Conservation (phyloP, 371 early-diverging fungal species). For the Circinella minor region DNA sequence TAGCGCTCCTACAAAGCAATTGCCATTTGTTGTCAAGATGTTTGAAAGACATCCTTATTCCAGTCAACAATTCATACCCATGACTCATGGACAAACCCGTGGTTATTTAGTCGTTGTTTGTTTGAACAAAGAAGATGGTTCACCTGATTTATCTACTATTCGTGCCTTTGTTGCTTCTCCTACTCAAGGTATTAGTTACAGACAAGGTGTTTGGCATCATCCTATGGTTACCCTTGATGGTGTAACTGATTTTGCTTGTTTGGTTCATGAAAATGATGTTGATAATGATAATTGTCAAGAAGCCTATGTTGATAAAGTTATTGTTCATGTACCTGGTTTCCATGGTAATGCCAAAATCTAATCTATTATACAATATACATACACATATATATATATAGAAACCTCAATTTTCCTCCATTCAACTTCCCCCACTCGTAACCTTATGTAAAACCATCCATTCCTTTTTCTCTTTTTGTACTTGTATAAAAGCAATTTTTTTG, state of each 20-base stretch:
- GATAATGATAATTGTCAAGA: slow-evolving; percentile 74
- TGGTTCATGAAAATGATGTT: slow-evolving; percentile 76
- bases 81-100: slow-evolving; percentile 60
- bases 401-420: too few relatives aligned
- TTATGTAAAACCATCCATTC: too few relatives aligned
- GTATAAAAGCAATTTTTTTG: too few relatives aligned
- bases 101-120: slow-evolving; percentile 84
- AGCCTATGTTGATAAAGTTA: slow-evolving; percentile 31
- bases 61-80: slow-evolving; percentile 88
- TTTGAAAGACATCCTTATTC: slow-evolving; percentile 89
- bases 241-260: slow-evolving; percentile 63
- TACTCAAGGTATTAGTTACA: slow-evolving; percentile 85
- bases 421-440: too few relatives aligned
- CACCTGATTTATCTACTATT: slow-evolving; percentile 76
- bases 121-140: slow-evolving; percentile 64
- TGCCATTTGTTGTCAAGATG: slow-evolving; percentile 68
- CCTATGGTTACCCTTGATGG: slow-evolving; percentile 81
- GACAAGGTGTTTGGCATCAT: slow-evolving; percentile 87
- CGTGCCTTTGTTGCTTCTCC: slow-evolving; percentile 76
- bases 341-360: slow-evolving; percentile 3
- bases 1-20: slow-evolving; percentile 54
- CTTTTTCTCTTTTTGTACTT: too few relatives aligned
- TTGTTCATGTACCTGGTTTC: slow-evolving; percentile 49
- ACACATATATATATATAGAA: too few relatives aligned
- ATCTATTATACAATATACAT: neutral